These are phyloP conservation scores for Martiniozyma asiatica DNA, from an alignment of 1,139 yeast species.

Conservation along the genomic window DNA sequence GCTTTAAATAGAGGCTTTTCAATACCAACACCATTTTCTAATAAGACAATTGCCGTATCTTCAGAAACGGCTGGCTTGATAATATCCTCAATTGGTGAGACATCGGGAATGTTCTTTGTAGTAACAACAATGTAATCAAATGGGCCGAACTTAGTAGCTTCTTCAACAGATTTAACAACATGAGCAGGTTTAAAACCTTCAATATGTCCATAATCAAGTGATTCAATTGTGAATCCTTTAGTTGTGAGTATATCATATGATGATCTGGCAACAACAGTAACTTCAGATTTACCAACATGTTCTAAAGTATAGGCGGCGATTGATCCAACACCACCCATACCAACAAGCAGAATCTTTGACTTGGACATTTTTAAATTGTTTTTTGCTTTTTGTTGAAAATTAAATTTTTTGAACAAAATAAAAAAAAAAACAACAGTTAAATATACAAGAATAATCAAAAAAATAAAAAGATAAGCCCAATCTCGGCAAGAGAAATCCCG, in stretches of 20 bases:
- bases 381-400: background rate
- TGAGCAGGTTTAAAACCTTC: conserved; percentile 42
- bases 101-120: conserved; percentile 67
- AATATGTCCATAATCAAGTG: conserved; percentile 48
- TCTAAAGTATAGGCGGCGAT: conserved; percentile 53
- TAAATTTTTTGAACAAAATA: background rate
- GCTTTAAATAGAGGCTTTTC: conserved; percentile 47
- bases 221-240: conserved; percentile 48
- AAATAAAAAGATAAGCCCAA: background rate
- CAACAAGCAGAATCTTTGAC: conserved; percentile 39
- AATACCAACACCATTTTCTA: conserved; percentile 69
- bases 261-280: conserved; percentile 55
- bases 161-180: conserved; percentile 24
- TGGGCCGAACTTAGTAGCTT: conserved; percentile 28
- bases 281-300: conserved; percentile 34
- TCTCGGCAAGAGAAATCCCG: too few species aligned
- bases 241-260: conserved; percentile 41
- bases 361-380: conserved; percentile 1
- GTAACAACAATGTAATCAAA: conserved; percentile 60
- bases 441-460: background rate
- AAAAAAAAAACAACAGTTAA: background rate
- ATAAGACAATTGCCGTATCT: conserved; percentile 43
- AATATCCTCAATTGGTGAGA: conserved; percentile 44
- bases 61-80: conserved; percentile 42
- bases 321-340: conserved; percentile 69